phyloP scores from a whole-genome alignment of 768 basidiomycete species.

The Boletus vermiculosoides region DNA sequence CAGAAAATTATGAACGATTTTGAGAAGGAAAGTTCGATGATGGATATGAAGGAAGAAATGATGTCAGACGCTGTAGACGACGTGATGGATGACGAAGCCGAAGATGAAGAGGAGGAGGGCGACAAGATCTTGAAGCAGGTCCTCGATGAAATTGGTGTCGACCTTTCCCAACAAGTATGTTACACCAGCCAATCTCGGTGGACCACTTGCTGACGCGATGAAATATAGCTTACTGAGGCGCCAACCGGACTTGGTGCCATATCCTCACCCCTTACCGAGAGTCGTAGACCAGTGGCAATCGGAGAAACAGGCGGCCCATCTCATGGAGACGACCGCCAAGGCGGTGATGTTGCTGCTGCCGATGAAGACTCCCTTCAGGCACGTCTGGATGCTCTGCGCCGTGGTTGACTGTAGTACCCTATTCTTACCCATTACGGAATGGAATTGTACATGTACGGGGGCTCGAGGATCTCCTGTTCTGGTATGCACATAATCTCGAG shows the following conservation, averaged over 20 bases:
- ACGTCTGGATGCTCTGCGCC: slow-evolving; percentile 83
- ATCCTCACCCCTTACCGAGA: slow-evolving; percentile 58
- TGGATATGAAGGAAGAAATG: slow-evolving; percentile 99
- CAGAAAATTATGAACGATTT: slow-evolving; percentile 98
- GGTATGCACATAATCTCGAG: slow-evolving; percentile 1
- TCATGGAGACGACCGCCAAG: slow-evolving; percentile 38
- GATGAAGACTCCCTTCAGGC: slow-evolving; percentile 96
- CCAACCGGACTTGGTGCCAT: slow-evolving; percentile 68
- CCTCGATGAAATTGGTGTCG: slow-evolving; percentile 94
- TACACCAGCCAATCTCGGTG: neutral
- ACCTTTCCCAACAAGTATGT: slow-evolving; percentile 77
- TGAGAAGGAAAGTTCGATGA: slow-evolving; percentile 93
- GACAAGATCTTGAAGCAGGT: slow-evolving; percentile 96
- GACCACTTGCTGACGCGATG: slow-evolving; percentile 9
- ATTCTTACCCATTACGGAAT: slow-evolving; percentile 9
- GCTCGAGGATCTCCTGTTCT: neutral
- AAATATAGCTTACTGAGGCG: slow-evolving; percentile 71
- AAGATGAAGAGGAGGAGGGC: slow-evolving; percentile 94
- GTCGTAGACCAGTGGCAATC: slow-evolving; percentile 79
- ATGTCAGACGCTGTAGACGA: slow-evolving; percentile 99
- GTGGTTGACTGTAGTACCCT: slow-evolving; percentile 43
- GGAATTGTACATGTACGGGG: slow-evolving; percentile 5
- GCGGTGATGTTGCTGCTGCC: slow-evolving; percentile 44
- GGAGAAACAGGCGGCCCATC: slow-evolving; percentile 53
- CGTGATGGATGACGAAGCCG: slow-evolving; percentile 88